Conservation (phyloP, 2,329 filamentous ascomycete genomes). For the Colletotrichum sp. region DNA sequence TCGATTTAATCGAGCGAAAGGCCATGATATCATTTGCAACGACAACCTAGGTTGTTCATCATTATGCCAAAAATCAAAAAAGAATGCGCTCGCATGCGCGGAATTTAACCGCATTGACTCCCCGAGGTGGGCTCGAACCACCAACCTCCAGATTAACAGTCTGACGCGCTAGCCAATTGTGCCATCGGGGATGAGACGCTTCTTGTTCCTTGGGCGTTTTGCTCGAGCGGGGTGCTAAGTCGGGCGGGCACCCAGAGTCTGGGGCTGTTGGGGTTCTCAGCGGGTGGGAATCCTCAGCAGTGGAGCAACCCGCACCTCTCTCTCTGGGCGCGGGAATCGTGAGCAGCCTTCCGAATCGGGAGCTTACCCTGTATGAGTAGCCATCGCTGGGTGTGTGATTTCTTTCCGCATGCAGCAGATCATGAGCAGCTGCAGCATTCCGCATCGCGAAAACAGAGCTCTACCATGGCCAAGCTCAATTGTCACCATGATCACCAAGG, state of each 20-base stretch:
- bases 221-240: fast-evolving
- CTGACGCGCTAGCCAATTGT: constrained; percentile 22
- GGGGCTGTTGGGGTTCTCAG: not conserved
- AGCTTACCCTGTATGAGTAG: not conserved
- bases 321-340: fast-evolving
- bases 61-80: not conserved
- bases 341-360: fast-evolving
- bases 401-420: not conserved
- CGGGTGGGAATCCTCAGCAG: not conserved
- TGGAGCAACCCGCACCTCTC: not conserved
- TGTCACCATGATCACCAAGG: not conserved
- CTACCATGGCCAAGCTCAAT: not conserved
- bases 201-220: fast-evolving
- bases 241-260: no score
- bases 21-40: not conserved
- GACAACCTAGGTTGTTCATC: not conserved
- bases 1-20: not conserved
- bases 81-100: not conserved
- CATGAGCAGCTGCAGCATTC: not conserved
- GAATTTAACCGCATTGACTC: not conserved
- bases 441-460: not conserved
- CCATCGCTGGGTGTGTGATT: not conserved
- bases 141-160: constrained; percentile 22
- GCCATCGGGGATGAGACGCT: constrained; percentile 19
- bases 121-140: constrained; percentile 21